Evolutionary conservation across 176 grass and related monocot species (phyloP), one percentile per base, ranked within the genome.

Genomic region (Chrysopogon serrulatus): DNA sequence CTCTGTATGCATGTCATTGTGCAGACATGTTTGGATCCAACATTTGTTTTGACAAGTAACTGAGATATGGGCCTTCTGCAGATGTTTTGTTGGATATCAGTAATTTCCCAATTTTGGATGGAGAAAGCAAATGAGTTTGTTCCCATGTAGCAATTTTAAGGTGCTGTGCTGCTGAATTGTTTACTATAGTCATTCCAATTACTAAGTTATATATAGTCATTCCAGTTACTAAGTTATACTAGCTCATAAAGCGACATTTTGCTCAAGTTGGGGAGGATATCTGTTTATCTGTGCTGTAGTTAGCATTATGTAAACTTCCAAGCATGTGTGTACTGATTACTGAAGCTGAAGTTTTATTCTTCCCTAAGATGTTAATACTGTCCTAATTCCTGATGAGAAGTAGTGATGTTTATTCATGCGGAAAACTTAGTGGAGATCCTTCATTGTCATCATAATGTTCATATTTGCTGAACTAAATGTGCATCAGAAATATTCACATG

Each of bases 111-210:
- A 57, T 65, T n/a, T 82, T 36, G 0, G 0, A 44, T 77, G 31
- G 40, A 32, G 18, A 74, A 68, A 67, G 39, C 79, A 33, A 80
- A 59, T 81, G 34, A 79, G 12, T 73, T 64, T 84, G 61, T 66
- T 84, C 23, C n/a, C n/a, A 23, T 39, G 19, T 40, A 57, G 44
- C 4, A 39, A 75, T 51, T 51, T 23, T 44, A 11, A n/a, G 15
- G 24, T 8, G 33, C 16, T 68, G 28, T 57, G 47, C 5, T 63
- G 68, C 31, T 49, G 30, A 37, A 31, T 82, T 36, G 17, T 61
- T 35, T 61, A 43, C 28, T 82, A 34, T 61, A 41, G 2, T 21
- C 13, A 31, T 41, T 65, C 43, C 16, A 33, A 76, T 32, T 61
- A 86, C 49, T 23, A 23, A n/a, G 16, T 27, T 65, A 36, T 17